Evolutionary conservation across 805 yeast genomes (phyloP), one percentile per base, ranked within the genome.

Genomic region (Cyberlindnera meyerae): DNA sequence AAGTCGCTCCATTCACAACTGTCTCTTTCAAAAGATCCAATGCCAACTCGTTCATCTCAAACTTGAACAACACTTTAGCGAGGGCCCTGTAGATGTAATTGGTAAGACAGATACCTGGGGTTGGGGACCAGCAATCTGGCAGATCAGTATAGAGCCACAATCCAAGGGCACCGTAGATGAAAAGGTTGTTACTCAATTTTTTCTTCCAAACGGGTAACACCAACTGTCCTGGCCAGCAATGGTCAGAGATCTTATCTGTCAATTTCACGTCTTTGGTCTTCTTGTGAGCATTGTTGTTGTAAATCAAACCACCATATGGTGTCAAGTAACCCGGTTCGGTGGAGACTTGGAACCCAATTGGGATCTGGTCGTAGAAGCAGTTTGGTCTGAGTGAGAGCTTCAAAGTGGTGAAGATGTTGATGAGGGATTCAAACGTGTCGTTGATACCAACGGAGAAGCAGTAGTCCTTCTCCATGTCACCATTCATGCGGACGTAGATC

Each of bases 71-170:
- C 2, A 65, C 16, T 18, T 48, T 42, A 11, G 60, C 52, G 5
- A 53, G 37, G 3, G 43, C 14, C 36, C 53, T 61, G 6, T 72
- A 62, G 18, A 77, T 39, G 48, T 77, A 75, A 51, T 78, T 81
- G 9, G 94, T 82, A 39, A 87, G 62, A 47, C 89, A 82, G 39
- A 79, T 71, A 17, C 96, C 96, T 0, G 97, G 97, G 4, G 97
- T 90, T 32, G 97, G 97, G 24, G 89, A 75, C 36, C 87, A 66
- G 50, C 68, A 73, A 54, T 87, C 96, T 2, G 98, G 98, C 57
- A 93, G 70, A 63, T 93, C 97, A 2, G 95, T 79, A 60, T 89
- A 93, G 41, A 93, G 71, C 97, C 98, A 93, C 13, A 63, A 61
- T 8, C 72, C 34, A 49, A 85, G 62, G 4, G 60, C 11, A 2